Conservation (phyloP, 352 stramenopile species). For the Pythium folliculosum region DNA sequence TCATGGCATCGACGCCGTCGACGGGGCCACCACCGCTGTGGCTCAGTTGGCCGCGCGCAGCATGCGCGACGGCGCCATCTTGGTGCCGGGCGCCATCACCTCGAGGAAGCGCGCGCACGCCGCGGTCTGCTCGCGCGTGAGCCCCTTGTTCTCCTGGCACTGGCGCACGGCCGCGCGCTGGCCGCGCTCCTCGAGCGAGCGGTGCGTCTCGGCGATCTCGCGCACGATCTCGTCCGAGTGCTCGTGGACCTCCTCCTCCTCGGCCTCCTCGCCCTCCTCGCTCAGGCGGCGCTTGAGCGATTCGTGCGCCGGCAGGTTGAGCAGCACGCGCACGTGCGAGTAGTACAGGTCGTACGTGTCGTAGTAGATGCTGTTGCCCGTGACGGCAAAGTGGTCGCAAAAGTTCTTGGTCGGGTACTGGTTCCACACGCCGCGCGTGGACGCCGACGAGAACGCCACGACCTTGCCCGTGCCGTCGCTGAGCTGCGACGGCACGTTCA, state of each 20-base stretch:
- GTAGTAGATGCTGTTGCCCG: conserved; percentile 20
- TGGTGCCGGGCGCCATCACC: conserved; percentile 4
- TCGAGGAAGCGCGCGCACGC: conserved; percentile 8
- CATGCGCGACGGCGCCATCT: conserved; percentile 8
- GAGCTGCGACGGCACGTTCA: conserved; percentile 51
- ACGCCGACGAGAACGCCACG: conserved; percentile 39
- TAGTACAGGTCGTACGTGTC: conserved; percentile 12
- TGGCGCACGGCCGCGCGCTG: not conserved
- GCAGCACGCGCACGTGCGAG: conserved; percentile 3
- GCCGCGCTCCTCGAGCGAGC: conserved; percentile 4
- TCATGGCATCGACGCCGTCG: too few species aligned
- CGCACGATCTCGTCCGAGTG: conserved; percentile 5
- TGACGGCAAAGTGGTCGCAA: conserved; percentile 48
- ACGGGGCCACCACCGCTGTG: not conserved
- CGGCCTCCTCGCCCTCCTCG: not conserved
- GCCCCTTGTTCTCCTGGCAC: conserved; percentile 15
- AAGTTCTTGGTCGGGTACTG: conserved; percentile 42
- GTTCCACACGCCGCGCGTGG: conserved; percentile 48
- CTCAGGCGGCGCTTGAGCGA: conserved; percentile 9
- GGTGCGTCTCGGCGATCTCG: conserved; percentile 8
- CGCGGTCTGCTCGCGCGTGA: conserved; percentile 7
- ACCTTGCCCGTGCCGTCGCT: conserved; percentile 41
- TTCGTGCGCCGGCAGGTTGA: conserved; percentile 14
- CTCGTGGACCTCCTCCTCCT: not conserved
- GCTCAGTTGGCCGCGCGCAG: not conserved